Evolutionary conservation across 2,329 filamentous ascomycete genomes (phyloP), one percentile per base, ranked within the genome.

Genomic region (Xylariaceae sp.): DNA sequence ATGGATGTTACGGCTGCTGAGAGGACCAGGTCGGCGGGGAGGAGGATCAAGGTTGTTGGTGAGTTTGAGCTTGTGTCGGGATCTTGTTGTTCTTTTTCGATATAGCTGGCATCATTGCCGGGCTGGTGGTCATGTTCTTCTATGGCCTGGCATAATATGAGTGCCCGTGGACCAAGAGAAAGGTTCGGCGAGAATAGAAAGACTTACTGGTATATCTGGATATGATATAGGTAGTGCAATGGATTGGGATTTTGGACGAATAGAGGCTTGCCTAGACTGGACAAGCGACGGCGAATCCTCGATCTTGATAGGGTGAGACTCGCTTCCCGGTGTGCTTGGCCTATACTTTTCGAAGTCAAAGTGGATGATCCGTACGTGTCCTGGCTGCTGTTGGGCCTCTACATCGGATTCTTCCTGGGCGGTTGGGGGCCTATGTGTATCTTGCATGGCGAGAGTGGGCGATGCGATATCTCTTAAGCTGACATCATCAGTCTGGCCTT

Each of bases 221-320:
- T 17, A 5, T n/a, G 28, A 4, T 12, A 4, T 4, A 21, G 28
- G 19, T 19, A 17, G 24, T 16, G 21, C 16, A 14, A 23, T n/a
- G n/a, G n/a, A n/a, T n/a, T n/a, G 16, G 9, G 16, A 3, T n/a
- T 33, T 21, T 24, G 17, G 37, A 12, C 1, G 31, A 44, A 8
- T 3, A 1, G 12, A 24, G 1, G 7, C 1, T n/a, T 33, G 24
- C 11, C 12, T n/a, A 23, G 31, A 5, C 9, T 6, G 14, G 12
- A 23, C 28, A 24, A 23, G n/a, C 17, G 12, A 44, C 4, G 55
- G 55, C 3, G 55, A 58, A 8, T 58, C 55, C 26, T 58, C 55
- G 34, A 58, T 49, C 50, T 49, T 58, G 24, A 58, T 54, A 11
- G 55, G 49, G 14, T 17, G 17, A 11, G 49, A 43, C 6, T 54